Percentiles rank a stretch among this genome's conserved stretches.
These are phyloP conservation scores for Effrenium voratum DNA, from an alignment of 73 alveolate genomes.

Conservation along the genomic window DNA sequence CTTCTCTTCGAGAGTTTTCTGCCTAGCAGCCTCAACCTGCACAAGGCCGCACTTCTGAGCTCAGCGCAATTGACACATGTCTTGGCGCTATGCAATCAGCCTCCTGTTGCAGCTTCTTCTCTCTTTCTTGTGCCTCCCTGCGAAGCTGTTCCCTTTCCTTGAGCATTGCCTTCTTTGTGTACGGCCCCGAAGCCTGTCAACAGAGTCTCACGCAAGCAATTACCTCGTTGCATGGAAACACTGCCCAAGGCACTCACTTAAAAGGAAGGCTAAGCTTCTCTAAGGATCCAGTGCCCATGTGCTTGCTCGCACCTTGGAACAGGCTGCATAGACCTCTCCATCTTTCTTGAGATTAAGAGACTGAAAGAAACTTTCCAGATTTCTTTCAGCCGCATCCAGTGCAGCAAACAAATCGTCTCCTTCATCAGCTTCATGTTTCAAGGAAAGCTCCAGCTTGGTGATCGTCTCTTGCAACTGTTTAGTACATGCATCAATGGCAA, in stretches of 20 bases:
- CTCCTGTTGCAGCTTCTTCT: no score
- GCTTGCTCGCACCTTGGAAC: neutral
- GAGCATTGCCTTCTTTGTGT: neutral
- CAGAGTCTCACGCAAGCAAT: neutral
- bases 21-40: neutral
- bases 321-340: neutral
- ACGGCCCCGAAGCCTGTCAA: neutral
- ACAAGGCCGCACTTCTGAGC: no score
- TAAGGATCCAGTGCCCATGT: conserved; percentile 1
- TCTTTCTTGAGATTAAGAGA: neutral
- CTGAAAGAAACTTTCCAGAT: neutral
- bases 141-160: no score
- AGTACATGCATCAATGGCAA: conserved; percentile 1
- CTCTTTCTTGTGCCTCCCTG: no score
- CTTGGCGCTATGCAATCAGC: no score
- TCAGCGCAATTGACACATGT: no score
- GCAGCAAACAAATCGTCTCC: neutral
- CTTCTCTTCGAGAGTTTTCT: neutral
- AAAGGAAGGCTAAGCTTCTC: neutral
- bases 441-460: neutral
- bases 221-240: neutral
- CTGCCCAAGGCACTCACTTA: neutral
- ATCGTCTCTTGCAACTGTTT: conserved; percentile 6
- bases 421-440: neutral
- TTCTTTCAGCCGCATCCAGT: neutral